Evolutionary conservation across 192 early-diverging fungal species (phyloP), one percentile per base, ranked within the genome.

Genomic region (Globomyces pollinis-pini): DNA sequence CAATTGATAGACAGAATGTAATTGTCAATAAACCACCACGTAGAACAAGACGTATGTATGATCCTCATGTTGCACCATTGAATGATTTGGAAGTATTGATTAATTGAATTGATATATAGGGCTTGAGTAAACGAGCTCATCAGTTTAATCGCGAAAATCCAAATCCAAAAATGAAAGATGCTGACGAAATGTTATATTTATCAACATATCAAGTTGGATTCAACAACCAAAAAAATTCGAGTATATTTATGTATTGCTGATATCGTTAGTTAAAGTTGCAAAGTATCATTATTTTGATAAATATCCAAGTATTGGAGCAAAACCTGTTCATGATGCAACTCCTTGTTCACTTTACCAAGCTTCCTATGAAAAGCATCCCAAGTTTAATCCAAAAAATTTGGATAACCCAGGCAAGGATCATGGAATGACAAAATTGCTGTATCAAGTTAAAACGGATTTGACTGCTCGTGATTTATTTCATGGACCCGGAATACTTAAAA

Each of bases 361-460:
- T 13, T 42, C 58, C 2, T 42, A 32, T 49, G 38, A 26, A 23
- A 28, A 12, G 23, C 21, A 42, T 9, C 32, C 35, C 20, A 23
- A 60, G 28, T 13, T n/a, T 8, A 39, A 60, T 43, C 2, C n/a
- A 16, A 8, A 6, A 38, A 29, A 42, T n/a, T 5, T 60, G 30
- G 18, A 45, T 43, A 60, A 60, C 13, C 58, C 42, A 20, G 38
- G 32, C 23, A 42, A 23, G 18, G 41, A 41, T 8, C 58, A 45
- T 13, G 58, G 29, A 7, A 42, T 60, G 58, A 60, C 58, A 30
- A 60, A 60, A 16, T 20, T 45, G 9, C 31, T 60, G 29, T 60
- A 45, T 16, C 38, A 60, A 49, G 44, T 47, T 12, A 26, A 9
- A 2, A 29, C 44, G 23, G 28, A 47, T 26, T 47, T 47, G 44